Conservation (phyloP, 1,284 basidiomycete species). For the Leccinum proliferum region DNA sequence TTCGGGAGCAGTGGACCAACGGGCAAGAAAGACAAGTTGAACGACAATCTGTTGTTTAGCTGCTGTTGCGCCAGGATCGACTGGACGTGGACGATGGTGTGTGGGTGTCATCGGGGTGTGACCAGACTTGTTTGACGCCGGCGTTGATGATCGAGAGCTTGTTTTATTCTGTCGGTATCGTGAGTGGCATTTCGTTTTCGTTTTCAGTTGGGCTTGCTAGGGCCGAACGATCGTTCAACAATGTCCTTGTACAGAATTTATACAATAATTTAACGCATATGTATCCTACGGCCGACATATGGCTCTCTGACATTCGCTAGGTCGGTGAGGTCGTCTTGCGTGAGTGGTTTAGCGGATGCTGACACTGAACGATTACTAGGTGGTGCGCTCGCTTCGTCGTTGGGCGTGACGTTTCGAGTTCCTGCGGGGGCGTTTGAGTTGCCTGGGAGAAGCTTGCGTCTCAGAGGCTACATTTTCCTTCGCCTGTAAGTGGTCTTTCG, state of each 20-base stretch:
- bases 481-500: constrained; percentile 45
- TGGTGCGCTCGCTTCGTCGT: constrained; percentile 80
- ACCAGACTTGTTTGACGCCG: constrained; percentile 76
- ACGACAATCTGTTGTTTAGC: constrained; percentile 95
- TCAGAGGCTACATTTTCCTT: constrained; percentile 82
- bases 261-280: constrained; percentile 93
- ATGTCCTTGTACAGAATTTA: constrained; percentile 54
- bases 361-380: constrained; percentile 35
- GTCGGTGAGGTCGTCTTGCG: constrained; percentile 16
- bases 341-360: not conserved
- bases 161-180: constrained; percentile 85
- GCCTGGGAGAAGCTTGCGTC: constrained; percentile 87
- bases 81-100: constrained; percentile 95
- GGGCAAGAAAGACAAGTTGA: constrained; percentile 86
- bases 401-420: constrained; percentile 89
- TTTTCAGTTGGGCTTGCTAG: not conserved
- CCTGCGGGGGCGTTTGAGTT: constrained; percentile 90
- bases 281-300: constrained; percentile 91
- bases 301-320: constrained; percentile 85
- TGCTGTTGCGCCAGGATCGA: constrained; percentile 96
- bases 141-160: constrained; percentile 80
- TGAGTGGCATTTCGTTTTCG: constrained; percentile 31
- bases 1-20: constrained; percentile 85
- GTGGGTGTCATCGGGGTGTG: constrained; percentile 87
- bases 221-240: not conserved